Conservation (phyloP, 1,139 yeast genomes). For the Suhomyces chickasaworum region DNA sequence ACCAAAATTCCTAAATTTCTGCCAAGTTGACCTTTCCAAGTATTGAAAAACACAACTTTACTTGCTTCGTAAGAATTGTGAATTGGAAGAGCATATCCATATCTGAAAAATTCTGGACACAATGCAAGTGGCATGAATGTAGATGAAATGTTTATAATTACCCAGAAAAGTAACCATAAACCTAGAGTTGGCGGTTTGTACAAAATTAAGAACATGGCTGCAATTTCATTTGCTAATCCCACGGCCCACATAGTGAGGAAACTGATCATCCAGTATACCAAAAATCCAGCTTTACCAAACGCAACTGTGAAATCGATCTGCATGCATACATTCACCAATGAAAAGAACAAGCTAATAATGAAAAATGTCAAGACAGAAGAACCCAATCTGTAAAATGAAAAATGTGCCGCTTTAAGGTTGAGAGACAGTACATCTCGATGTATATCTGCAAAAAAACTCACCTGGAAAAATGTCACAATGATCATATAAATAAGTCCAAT, state of each 20-base stretch:
- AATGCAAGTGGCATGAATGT: conserved; percentile 62
- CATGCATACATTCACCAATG: conserved; percentile 45
- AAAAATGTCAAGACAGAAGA: conserved; percentile 36
- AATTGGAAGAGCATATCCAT: conserved; percentile 69
- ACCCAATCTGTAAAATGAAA: conserved; percentile 33
- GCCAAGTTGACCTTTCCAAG: conserved; percentile 59
- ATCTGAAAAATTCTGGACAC: conserved; percentile 54
- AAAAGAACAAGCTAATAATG: conserved; percentile 38
- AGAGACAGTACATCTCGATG: conserved; percentile 19
- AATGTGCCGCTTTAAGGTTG: conserved; percentile 33
- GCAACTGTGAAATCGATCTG: conserved; percentile 43
- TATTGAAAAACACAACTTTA: conserved; percentile 57
- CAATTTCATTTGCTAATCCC: conserved; percentile 44
- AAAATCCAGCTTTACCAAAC: conserved; percentile 45
- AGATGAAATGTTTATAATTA: conserved; percentile 60
- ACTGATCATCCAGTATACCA: conserved; percentile 48
- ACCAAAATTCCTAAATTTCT: conserved; percentile 57
- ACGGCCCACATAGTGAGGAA: conserved; percentile 48
- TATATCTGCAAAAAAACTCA: conserved; percentile 18
- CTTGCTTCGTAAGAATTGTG: conserved; percentile 58
- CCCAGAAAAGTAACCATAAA: conserved; percentile 64
- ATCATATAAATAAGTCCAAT: conserved; percentile 77
- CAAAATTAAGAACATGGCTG: conserved; percentile 35
- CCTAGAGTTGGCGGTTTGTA: conserved; percentile 43
- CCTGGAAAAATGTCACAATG: conserved; percentile 56